Evolutionary conservation across 371 early-diverging fungal species (phyloP), one percentile per base, ranked within the genome.

Genomic region (Capillidium rhysosporum): DNA sequence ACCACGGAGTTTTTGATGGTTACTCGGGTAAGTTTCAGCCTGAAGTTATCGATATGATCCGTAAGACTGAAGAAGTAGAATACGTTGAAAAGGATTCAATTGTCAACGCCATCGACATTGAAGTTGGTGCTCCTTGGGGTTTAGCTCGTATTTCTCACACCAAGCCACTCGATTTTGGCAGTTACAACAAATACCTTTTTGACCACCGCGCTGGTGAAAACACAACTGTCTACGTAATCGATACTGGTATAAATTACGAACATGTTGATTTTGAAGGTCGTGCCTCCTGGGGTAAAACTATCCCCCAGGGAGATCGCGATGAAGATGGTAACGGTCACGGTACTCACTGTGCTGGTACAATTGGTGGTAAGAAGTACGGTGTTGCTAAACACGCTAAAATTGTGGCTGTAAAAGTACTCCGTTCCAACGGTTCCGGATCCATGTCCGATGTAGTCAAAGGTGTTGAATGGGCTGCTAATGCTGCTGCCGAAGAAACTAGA

Each of bases 341-440:
- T 53, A 85, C 89, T 18, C 89, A 89, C 62, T 82, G 48, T 24
- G 48, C 48, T 24, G 48, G 48, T n/a, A 48, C 48, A 12, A 24
- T 48, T 23, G 48, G 30, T 14, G 10, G 21, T 8, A 12, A 26
- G 7, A 21, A 12, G 14, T 48, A 48, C 23, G 48, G 48, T 31
- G 34, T 49, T 2, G 21, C 16, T 5, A 49, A 49, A 8, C 55
- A 43, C 56, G 87, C 86, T n/a, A 69, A 72, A 14, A 69, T 93
- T 24, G 79, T 92, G 20, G 92, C 91, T 10, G 87, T 96, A 62
- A 93, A 93, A 71, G 68, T 58, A 30, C 55, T 78, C 12, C 49
- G 59, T 26, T 45, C 55, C 44, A 39, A 58, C 12, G 63, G 66
- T 38, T 44, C 49, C 29, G 69, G 65, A 8, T 39, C 60, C 39